These are phyloP conservation scores for Pneumocystis canis DNA, from an alignment of 1,139 yeast species.

Conservation along the genomic window DNA sequence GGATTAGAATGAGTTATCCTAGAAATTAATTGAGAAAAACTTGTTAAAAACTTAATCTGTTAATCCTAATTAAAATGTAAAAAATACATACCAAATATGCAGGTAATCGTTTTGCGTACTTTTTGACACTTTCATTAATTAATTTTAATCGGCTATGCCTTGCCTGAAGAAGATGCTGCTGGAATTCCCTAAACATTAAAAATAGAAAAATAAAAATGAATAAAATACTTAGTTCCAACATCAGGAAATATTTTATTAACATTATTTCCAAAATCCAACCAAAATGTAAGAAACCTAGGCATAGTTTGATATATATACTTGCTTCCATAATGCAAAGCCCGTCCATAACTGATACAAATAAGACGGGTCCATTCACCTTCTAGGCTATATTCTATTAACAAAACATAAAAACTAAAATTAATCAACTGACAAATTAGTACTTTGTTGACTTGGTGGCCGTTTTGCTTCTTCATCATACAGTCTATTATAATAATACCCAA, in stretches of 20 bases:
- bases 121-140: slow-evolving; percentile 26
- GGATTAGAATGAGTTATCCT: slow-evolving; percentile 54
- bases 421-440: slow-evolving; percentile 18
- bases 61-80: slow-evolving; percentile 20
- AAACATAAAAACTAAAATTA: not conserved
- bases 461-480: slow-evolving; percentile 47
- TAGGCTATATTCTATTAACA: slow-evolving; percentile 17
- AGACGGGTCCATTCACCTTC: slow-evolving; percentile 53
- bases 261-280: slow-evolving; percentile 66
- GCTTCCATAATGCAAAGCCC: slow-evolving; percentile 55
- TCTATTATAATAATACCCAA: slow-evolving; percentile 70
- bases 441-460: slow-evolving; percentile 27
- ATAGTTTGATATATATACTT: slow-evolving; percentile 67
- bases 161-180: slow-evolving; percentile 14
- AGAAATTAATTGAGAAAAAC: slow-evolving; percentile 72
- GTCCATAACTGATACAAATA: slow-evolving; percentile 49
- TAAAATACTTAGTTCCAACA: not conserved
- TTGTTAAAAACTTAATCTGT: slow-evolving; percentile 64
- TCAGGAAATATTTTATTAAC: slow-evolving; percentile 3
- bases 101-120: slow-evolving; percentile 35
- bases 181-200: slow-evolving; percentile 5
- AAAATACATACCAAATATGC: slow-evolving; percentile 36
- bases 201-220: not conserved
- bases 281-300: slow-evolving; percentile 76
- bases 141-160: slow-evolving; percentile 13